These are phyloP conservation scores for Hyaloperonospora brassicae DNA, from an alignment of 352 stramenopile genomes.

Conservation along the genomic window DNA sequence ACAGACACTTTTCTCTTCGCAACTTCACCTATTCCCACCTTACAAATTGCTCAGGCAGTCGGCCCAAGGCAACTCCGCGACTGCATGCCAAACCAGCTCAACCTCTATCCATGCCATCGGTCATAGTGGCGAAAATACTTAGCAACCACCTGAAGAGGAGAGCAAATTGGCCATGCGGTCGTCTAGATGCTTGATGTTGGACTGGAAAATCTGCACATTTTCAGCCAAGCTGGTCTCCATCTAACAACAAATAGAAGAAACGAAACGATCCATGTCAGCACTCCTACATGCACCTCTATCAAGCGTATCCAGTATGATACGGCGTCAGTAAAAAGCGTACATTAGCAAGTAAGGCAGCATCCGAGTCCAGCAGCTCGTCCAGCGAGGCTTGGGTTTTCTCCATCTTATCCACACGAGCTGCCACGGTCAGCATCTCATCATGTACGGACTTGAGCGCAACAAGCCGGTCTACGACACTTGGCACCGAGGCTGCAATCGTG, in stretches of 20 bases:
- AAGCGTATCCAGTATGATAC: constrained; percentile 1
- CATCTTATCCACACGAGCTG: constrained; percentile 45
- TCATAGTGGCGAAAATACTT: background rate
- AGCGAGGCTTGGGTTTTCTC: constrained; percentile 54
- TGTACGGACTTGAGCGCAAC: constrained; percentile 66
- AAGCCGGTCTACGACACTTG: constrained; percentile 62
- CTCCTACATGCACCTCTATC: background rate
- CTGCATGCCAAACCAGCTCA: too few species aligned
- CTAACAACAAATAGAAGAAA: constrained; percentile 19
- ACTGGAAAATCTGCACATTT: constrained; percentile 72
- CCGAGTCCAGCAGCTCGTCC: constrained; percentile 49
- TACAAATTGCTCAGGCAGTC: too few species aligned
- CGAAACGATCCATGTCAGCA: constrained; percentile 10
- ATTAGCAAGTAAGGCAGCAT: constrained; percentile 55
- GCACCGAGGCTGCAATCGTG: constrained; percentile 48
- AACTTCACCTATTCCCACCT: too few species aligned
- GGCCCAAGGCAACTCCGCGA: too few species aligned
- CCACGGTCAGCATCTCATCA: constrained; percentile 49
- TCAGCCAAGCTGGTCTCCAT: constrained; percentile 66
- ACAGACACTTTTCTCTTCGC: too few species aligned
- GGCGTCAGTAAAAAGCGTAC: constrained; percentile 30
- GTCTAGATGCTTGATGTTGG: constrained; percentile 70
- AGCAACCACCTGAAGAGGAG: background rate
- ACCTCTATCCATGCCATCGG: too few species aligned
- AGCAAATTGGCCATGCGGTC: constrained; percentile 56